Percentiles rank a stretch among this genome's conserved stretches.
These are phyloP conservation scores for Logfia minima DNA, from an alignment of 129 eudicot genomes.

Conservation along the genomic window DNA sequence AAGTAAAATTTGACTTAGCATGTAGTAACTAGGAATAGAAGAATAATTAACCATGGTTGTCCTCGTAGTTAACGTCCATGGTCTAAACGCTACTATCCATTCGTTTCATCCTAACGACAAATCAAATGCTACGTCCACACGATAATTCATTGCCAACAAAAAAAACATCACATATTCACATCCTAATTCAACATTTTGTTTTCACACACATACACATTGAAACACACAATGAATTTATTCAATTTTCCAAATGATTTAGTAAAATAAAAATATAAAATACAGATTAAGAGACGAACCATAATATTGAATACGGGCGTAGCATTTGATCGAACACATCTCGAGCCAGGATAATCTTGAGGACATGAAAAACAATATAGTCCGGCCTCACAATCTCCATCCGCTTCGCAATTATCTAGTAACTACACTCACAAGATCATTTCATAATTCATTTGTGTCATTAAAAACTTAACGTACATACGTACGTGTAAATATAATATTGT, in stretches of 20 bases:
- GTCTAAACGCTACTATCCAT: constrained; percentile 13
- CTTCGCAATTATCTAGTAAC: constrained; percentile 54
- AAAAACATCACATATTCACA: background rate
- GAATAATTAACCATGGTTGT: constrained; percentile 19
- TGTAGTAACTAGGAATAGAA: background rate
- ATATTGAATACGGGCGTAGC: constrained; percentile 56
- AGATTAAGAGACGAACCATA: constrained; percentile 39
- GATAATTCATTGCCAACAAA: background rate
- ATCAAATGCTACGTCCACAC: background rate
- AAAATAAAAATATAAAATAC: background rate
- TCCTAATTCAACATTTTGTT: constrained; percentile 6
- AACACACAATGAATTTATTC: background rate
- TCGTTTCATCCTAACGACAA: background rate
- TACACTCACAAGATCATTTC: constrained; percentile 7
- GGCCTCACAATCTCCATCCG: constrained; percentile 53
- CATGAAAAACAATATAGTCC: constrained; percentile 74
- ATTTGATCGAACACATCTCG: constrained; percentile 63
- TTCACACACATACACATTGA: constrained; percentile 24
- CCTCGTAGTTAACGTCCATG: constrained; percentile 28
- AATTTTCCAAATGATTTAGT: background rate
- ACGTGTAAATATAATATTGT: background rate
- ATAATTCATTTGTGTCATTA: background rate
- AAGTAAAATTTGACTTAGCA: constrained; percentile 15
- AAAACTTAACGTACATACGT: background rate
- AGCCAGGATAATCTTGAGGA: constrained; percentile 45